These are phyloP conservation scores for Exophiala dermatitidis DNA, from an alignment of 2,329 filamentous ascomycete genomes.

Conservation along the genomic window DNA sequence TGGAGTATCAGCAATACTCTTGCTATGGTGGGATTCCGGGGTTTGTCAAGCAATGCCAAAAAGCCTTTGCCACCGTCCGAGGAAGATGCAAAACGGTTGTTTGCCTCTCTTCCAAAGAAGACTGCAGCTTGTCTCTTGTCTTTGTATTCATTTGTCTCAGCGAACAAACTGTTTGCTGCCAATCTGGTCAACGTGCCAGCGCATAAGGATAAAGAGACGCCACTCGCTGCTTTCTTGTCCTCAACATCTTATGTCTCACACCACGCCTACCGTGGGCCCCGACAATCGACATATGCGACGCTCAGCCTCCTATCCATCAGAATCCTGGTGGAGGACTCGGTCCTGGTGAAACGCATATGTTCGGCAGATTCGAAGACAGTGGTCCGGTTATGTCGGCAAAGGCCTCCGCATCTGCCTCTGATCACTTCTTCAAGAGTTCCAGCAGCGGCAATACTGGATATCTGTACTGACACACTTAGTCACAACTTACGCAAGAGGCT, in stretches of 20 bases:
- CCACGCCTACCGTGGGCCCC: slow-evolving; percentile 76
- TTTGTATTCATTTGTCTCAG: slow-evolving; percentile 86
- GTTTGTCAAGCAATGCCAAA: slow-evolving; percentile 62
- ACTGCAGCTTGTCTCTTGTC: slow-evolving; percentile 75
- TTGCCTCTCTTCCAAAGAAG: slow-evolving; percentile 69
- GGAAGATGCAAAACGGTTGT: slow-evolving; percentile 75
- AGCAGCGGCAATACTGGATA: slow-evolving; percentile 70
- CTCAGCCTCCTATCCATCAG: slow-evolving; percentile 79
- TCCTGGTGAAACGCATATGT: slow-evolving; percentile 75
- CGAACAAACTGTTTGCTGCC: slow-evolving; percentile 91
- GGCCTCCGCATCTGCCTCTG: slow-evolving; percentile 74
- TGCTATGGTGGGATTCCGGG: slow-evolving; percentile 74
- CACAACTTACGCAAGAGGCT: slow-evolving; percentile 84
- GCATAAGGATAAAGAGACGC: slow-evolving; percentile 58
- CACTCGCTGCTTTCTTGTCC: slow-evolving; percentile 76
- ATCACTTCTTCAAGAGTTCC: slow-evolving; percentile 66
- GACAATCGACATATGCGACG: slow-evolving; percentile 75
- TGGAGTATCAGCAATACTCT: slow-evolving; percentile 80
- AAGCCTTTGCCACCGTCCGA: slow-evolving; percentile 55
- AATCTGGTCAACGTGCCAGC: slow-evolving; percentile 62
- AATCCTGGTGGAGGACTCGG: slow-evolving; percentile 76
- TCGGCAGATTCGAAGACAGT: slow-evolving; percentile 65
- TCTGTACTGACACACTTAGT: slow-evolving; percentile 83
- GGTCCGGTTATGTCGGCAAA: slow-evolving; percentile 81
- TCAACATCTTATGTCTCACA: slow-evolving; percentile 88